phyloP scores from a whole-genome alignment of 192 early-diverging fungal genomes.

The Mortierella claussenii region DNA sequence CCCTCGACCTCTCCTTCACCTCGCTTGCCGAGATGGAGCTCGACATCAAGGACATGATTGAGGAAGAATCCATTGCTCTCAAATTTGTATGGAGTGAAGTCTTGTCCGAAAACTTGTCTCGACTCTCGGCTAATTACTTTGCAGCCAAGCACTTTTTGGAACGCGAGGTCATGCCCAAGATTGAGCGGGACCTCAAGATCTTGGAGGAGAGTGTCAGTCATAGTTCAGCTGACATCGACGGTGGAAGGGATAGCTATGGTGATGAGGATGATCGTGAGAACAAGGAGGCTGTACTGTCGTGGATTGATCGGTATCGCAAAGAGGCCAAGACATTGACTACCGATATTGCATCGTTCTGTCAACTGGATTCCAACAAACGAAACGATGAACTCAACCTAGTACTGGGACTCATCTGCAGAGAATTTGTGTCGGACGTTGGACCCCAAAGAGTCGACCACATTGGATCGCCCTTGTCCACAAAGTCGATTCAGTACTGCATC shows the following conservation, averaged over 20 bases:
- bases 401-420: constrained; percentile 52
- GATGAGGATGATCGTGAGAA: constrained; percentile 17
- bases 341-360: constrained; percentile 58
- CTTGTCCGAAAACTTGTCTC: constrained; percentile 71
- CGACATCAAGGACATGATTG: constrained; percentile 53
- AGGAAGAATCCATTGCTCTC: constrained; percentile 62
- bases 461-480: constrained; percentile 64
- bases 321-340: constrained; percentile 36
- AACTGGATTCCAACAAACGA: constrained; percentile 59
- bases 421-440: constrained; percentile 41
- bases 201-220: constrained; percentile 43
- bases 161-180: constrained; percentile 62
- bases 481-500: constrained; percentile 58
- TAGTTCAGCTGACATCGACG: neutral
- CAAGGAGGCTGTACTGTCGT: constrained; percentile 48
- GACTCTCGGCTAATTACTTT: constrained; percentile 70
- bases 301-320: constrained; percentile 56
- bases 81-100: constrained; percentile 71
- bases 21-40: constrained; percentile 49
- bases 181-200: constrained; percentile 60
- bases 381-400: constrained; percentile 68
- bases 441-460: constrained; percentile 24
- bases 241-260: neutral
- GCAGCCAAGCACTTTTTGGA: constrained; percentile 71
- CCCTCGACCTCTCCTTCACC: constrained; percentile 27